These are phyloP conservation scores for Melaleuca quinquenervia DNA, from an alignment of 345 rosid genomes.

Conservation along the genomic window DNA sequence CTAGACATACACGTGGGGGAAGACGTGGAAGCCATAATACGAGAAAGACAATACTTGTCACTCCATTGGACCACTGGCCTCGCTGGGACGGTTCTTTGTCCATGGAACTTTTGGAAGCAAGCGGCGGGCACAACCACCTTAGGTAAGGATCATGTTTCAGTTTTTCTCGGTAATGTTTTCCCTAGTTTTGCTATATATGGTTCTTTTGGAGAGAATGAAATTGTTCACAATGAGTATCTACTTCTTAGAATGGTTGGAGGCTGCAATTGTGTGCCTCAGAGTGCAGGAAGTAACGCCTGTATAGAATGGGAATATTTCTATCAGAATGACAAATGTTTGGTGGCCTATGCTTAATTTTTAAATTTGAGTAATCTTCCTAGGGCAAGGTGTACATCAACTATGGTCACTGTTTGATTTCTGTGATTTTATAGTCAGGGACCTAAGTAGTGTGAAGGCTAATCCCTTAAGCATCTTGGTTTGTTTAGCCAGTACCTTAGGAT, in stretches of 20 bases:
- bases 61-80: slow-evolving; percentile 79
- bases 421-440: not conserved
- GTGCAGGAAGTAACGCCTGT: not conserved
- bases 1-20: slow-evolving; percentile 61
- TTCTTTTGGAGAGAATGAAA: not conserved
- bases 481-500: not conserved
- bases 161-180: not conserved
- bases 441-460: not conserved
- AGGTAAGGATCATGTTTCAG: slow-evolving; percentile 29
- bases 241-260: not conserved
- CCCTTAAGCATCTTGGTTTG: not conserved
- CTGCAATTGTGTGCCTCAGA: not conserved
- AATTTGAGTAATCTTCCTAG: not conserved
- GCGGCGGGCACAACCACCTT: slow-evolving; percentile 54
- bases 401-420: not conserved
- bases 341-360: not conserved
- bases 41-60: slow-evolving; percentile 54
- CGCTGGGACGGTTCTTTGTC: slow-evolving; percentile 88
- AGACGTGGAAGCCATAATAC: slow-evolving; percentile 62
- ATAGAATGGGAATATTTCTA: not conserved
- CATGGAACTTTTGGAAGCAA: slow-evolving; percentile 75
- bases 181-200: not conserved
- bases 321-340: not conserved
- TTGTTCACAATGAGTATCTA: not conserved
- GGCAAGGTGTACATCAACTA: not conserved